Evolutionary conservation across 345 rosid species (phyloP).

Genomic region (Acer saccharum): DNA sequence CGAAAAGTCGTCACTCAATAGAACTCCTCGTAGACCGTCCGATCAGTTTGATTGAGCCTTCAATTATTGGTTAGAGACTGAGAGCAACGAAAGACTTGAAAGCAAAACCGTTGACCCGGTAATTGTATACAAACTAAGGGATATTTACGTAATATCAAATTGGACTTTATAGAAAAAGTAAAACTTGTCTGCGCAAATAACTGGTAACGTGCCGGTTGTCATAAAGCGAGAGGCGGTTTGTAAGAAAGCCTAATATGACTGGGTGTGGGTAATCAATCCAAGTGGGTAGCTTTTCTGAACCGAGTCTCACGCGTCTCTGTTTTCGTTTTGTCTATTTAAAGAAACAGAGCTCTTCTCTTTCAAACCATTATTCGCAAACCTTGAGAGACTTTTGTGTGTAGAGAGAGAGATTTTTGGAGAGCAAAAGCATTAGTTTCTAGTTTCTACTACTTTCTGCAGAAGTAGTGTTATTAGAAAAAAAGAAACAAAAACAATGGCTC

Average conservation of each 20-base stretch:
- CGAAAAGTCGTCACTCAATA: not conserved
- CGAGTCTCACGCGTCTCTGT: not conserved
- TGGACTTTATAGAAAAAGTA: not conserved
- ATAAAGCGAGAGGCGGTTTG: not conserved
- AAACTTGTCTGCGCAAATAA: too few relatives aligned
- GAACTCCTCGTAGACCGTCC: not conserved
- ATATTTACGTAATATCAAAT: not conserved
- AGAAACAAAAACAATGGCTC: constrained; percentile 39
- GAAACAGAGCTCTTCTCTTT: not conserved
- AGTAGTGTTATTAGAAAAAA: too few relatives aligned
- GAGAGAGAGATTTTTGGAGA: constrained; percentile 4
- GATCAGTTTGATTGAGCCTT: not conserved
- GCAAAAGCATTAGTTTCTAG: constrained; percentile 7
- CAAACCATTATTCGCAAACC: not conserved
- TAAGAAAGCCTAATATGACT: constrained; percentile 10
- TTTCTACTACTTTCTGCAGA: too few relatives aligned
- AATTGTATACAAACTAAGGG: not conserved
- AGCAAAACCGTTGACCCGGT: not conserved
- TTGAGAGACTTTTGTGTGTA: not conserved
- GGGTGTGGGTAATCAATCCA: not conserved
- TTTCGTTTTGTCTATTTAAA: not conserved
- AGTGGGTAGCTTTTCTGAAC: not conserved
- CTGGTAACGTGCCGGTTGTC: not conserved
- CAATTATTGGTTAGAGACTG: not conserved
- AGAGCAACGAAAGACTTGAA: not conserved